Base-by-base conservation (phyloP, 2,329 filamentous ascomycete genomes). In the Akanthomyces lecanii region DNA sequence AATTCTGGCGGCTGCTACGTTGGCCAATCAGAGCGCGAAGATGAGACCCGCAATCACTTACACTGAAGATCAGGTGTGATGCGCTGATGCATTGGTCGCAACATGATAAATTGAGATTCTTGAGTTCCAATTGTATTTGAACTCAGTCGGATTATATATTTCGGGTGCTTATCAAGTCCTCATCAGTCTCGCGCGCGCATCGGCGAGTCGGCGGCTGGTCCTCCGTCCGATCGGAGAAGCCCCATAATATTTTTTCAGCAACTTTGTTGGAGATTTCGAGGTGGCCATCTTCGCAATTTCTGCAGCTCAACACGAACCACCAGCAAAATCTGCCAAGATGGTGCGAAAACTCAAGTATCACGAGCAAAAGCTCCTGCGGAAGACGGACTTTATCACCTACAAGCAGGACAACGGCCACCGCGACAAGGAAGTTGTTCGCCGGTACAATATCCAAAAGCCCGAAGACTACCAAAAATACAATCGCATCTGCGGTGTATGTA, bases 301-400 rank as follows among this genome's bases (percentile, higher is more conserved):
- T 53, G 3, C 38, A 47, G 12, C 36, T n/a, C 36, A 47, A 42
- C 47, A 56, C 33, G 28, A 61, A 52, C 52, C 28, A 58, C 38
- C 30, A 60, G 25, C 61, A 64, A 64, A 12, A 53, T 28, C 23
- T 25, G 63, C 30, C 74, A 83, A 69, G 28, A 98, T 98, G 95
- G 92, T 96, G 69, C 89, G 95, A 71, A 92, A 96, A 81, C 87
- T 99, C 74, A 98, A 97, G 79, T 86, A 96, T 78, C 94, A 97
- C 79, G 95, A 99, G 87, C 87, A 95, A 75, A 96, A 95, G 84
- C 89, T 98, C 74, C 86, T 98, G 71, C 94, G 94, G 74, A 85
- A 85, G 77, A 92, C 95, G 77, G 93, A 99, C 79, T 96, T 99
- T 78, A 88, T 93, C 75, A 95, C 89, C 72, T 97, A 94, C 83